phyloP scores from a whole-genome alignment of 352 stramenopile species.

The Pythium coloratum region DNA sequence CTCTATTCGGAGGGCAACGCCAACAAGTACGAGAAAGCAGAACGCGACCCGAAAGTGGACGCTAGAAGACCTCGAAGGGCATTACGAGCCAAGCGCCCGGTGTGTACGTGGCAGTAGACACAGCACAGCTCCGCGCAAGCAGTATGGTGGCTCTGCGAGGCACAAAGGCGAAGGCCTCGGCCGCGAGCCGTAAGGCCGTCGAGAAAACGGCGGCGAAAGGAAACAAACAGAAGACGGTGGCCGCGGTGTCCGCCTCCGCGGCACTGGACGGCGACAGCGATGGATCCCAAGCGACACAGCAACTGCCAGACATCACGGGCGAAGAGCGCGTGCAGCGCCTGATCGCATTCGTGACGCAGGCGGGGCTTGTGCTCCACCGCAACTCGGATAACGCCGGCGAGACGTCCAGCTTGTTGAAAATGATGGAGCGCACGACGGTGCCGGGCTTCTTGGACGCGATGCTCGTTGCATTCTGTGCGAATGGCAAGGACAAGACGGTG shows the following conservation, averaged over 20 bases:
- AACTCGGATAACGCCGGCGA: slow-evolving; percentile 1
- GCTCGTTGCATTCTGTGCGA: slow-evolving; percentile 50
- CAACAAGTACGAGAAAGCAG: slow-evolving; percentile 12
- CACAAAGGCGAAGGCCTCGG: slow-evolving; percentile 64
- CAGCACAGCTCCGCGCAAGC: background rate
- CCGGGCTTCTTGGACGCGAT: slow-evolving; percentile 44
- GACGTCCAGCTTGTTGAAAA: background rate
- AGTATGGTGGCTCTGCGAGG: slow-evolving; percentile 71
- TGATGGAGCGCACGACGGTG: slow-evolving; percentile 20
- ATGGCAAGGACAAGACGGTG: slow-evolving; percentile 50
- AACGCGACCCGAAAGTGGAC: background rate
- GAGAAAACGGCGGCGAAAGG: slow-evolving; percentile 37
- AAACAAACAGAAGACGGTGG: slow-evolving; percentile 1
- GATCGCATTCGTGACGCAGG: slow-evolving; percentile 49
- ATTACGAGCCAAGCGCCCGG: background rate
- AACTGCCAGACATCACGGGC: slow-evolving; percentile 34
- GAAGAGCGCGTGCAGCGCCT: slow-evolving; percentile 37
- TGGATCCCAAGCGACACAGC: slow-evolving; percentile 1
- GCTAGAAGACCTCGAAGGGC: background rate
- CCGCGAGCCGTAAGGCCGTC: slow-evolving; percentile 54
- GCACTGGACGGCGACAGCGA: background rate
- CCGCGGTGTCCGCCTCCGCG: background rate
- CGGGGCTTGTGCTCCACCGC: slow-evolving; percentile 34
- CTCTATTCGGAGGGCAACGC: slow-evolving; percentile 27
- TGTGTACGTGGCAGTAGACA: background rate